These are phyloP conservation scores for Claviceps lovelessii DNA, from an alignment of 2,329 filamentous ascomycete species.

Conservation along the genomic window DNA sequence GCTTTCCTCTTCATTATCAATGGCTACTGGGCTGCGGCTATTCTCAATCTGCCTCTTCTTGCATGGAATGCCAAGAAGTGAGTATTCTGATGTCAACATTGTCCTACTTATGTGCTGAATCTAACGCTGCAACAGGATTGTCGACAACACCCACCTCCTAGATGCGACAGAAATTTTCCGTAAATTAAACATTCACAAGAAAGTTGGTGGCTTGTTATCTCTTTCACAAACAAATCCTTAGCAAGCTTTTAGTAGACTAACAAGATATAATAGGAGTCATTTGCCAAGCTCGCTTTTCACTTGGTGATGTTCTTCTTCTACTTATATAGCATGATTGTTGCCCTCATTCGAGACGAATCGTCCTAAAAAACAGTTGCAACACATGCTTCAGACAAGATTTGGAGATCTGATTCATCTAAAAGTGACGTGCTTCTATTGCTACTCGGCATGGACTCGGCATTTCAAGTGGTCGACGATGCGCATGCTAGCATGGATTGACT, in stretches of 20 bases:
- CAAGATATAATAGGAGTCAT: conserved; percentile 60
- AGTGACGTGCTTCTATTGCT: background rate
- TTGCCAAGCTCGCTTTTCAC: conserved; percentile 97
- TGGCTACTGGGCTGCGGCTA: conserved; percentile 89
- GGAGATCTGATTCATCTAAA: background rate
- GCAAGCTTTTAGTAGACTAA: conserved; percentile 9
- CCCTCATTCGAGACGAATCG: conserved; percentile 87
- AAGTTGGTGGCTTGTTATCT: conserved; percentile 39
- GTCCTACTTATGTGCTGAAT: background rate
- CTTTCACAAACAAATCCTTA: background rate
- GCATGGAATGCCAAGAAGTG: conserved; percentile 98
- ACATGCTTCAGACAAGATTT: background rate
- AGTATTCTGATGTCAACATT: conserved; percentile 22
- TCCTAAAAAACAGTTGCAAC: conserved; percentile 43
- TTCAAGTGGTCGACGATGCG: background rate
- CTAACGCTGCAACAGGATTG: conserved; percentile 47
- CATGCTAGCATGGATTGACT: background rate
- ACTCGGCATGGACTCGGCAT: background rate
- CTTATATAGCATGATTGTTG: conserved; percentile 96
- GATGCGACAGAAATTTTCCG: conserved; percentile 99
- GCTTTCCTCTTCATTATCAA: conserved; percentile 96
- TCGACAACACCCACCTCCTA: conserved; percentile 91
- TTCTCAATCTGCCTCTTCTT: conserved; percentile 83
- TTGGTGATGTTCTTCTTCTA: conserved; percentile 99
- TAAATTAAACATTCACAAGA: conserved; percentile 98